These are phyloP conservation scores for Thalassiosira oceanica DNA, from an alignment of 352 stramenopile species.

Conservation along the genomic window DNA sequence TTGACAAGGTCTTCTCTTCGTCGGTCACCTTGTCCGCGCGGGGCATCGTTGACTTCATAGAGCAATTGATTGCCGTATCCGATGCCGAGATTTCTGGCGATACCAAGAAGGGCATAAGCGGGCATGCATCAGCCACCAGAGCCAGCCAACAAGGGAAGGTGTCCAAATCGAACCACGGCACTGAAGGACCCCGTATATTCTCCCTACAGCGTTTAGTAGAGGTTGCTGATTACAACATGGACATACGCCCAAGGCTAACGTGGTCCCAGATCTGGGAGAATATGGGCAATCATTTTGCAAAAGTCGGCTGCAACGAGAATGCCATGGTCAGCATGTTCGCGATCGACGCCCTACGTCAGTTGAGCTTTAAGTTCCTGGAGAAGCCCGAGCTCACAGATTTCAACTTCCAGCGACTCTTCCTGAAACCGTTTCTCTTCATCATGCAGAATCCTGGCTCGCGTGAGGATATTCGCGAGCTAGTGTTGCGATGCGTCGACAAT, in stretches of 20 bases:
- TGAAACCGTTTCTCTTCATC: constrained; percentile 91
- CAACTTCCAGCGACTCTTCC: constrained; percentile 98
- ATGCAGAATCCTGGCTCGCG: constrained; percentile 72
- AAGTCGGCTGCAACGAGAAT: constrained; percentile 95
- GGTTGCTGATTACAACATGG: constrained; percentile 99
- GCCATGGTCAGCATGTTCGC: constrained; percentile 96
- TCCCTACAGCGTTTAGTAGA: constrained; percentile 98
- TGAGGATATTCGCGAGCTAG: constrained; percentile 75
- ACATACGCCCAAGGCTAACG: constrained; percentile 91
- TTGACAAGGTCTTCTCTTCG: constrained; percentile 81
- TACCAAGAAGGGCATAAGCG: constrained; percentile 73
- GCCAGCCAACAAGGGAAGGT: constrained; percentile 14
- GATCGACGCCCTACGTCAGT: constrained; percentile 98
- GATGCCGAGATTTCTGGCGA: constrained; percentile 77
- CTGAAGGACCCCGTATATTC: constrained; percentile 91
- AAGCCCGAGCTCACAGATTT: constrained; percentile 98
- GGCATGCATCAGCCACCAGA: constrained; percentile 50
- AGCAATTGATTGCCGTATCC: constrained; percentile 78
- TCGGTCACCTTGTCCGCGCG: constrained; percentile 74
- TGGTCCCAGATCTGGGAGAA: constrained; percentile 98
- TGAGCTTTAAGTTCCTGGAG: constrained; percentile 99
- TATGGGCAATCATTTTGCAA: constrained; percentile 96
- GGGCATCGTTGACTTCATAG: constrained; percentile 77
- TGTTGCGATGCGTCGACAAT: constrained; percentile 80
- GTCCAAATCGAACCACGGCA: constrained; percentile 74